Evolutionary conservation across 805 yeast species (phyloP).

Genomic region (Candida ovalis): DNA sequence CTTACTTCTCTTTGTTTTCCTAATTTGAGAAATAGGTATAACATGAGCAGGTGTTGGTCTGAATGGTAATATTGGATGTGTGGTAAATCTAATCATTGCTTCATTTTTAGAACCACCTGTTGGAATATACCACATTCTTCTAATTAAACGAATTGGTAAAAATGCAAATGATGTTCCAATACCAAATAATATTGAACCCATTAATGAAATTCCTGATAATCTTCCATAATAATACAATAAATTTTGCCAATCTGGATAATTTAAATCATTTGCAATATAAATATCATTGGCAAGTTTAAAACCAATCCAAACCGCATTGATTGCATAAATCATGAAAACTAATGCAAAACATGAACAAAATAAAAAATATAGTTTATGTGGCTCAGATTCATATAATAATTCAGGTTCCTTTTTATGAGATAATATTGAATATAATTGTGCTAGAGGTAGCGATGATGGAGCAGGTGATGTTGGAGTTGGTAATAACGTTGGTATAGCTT

Average conservation of each 20-base stretch:
- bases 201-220: constrained; percentile 31
- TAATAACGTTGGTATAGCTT: constrained; percentile 58
- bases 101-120: constrained; percentile 46
- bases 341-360: constrained; percentile 66
- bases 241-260: constrained; percentile 22
- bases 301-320: constrained; percentile 38
- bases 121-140: constrained; percentile 77
- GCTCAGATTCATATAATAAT: constrained; percentile 77
- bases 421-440: constrained; percentile 58
- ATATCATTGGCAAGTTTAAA: constrained; percentile 23
- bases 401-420: constrained; percentile 56
- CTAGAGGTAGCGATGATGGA: constrained; percentile 55
- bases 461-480: constrained; percentile 80
- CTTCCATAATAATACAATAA: constrained; percentile 24
- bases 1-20: constrained; percentile 57
- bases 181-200: constrained; percentile 40
- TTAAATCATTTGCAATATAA: constrained; percentile 29
- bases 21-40: constrained; percentile 53
- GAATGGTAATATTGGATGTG: constrained; percentile 75
- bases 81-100: constrained; percentile 50
- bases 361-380: constrained; percentile 72
- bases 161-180: constrained; percentile 40
- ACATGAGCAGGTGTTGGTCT: constrained; percentile 72
- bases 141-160: constrained; percentile 66
- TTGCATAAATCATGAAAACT: constrained; percentile 64